Conservation (phyloP, 768 basidiomycete species). For the Tylopilus felleus region DNA sequence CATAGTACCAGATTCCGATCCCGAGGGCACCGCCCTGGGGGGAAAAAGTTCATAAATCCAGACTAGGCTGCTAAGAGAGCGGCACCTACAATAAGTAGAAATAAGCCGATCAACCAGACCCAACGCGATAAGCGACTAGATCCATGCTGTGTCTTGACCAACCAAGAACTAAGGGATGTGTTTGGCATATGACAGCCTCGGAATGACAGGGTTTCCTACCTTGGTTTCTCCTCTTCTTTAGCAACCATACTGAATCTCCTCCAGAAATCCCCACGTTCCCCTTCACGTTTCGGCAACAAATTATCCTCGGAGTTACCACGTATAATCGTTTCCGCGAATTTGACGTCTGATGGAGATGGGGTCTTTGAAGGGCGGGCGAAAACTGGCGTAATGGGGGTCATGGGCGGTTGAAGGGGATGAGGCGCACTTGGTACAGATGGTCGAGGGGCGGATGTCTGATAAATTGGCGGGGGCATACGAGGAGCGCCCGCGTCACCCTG, state of each 20-base stretch:
- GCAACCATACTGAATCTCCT: constrained; percentile 81
- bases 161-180: constrained; percentile 51
- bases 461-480: constrained; percentile 32
- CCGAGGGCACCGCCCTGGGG: constrained; percentile 51
- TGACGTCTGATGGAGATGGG: constrained; percentile 40
- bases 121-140: constrained; percentile 53
- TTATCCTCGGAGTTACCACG: constrained; percentile 68
- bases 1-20: constrained; percentile 57
- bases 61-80: neutral
- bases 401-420: constrained; percentile 72
- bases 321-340: constrained; percentile 56
- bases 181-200: neutral
- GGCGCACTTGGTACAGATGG: constrained; percentile 50
- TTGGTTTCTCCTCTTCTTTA: constrained; percentile 60
- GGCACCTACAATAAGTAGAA: constrained; percentile 53
- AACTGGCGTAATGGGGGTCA: constrained; percentile 75
- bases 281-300: constrained; percentile 54
- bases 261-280: constrained; percentile 83
- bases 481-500: constrained; percentile 17
- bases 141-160: constrained; percentile 58
- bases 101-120: constrained; percentile 67
- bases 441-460: constrained; percentile 28
- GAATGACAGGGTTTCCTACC: constrained; percentile 24
- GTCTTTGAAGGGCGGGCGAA: constrained; percentile 61
- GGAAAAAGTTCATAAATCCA: neutral